A percentile compares a stretch with the other conserved stretches of the same genome.
phyloP scores from a whole-genome alignment of 768 basidiomycete species.

The Kondoa malvinella region DNA sequence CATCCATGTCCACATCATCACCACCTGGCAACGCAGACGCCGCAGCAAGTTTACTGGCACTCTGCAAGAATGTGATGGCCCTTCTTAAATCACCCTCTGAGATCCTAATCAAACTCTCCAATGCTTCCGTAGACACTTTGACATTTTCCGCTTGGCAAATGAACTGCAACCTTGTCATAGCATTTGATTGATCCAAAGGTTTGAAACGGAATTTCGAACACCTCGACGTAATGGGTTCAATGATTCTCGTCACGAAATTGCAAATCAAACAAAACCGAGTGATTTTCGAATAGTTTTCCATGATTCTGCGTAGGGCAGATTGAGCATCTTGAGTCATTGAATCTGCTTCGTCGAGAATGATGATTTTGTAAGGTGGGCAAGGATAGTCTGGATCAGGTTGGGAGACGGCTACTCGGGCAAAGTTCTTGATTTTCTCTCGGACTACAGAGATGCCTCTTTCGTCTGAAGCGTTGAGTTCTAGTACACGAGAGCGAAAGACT shows the following conservation, averaged over 20 bases:
- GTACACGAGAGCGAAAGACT: slow-evolving; percentile 75
- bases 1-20: slow-evolving; percentile 42
- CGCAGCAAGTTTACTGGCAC: slow-evolving; percentile 67
- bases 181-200: slow-evolving; percentile 63
- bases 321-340: slow-evolving; percentile 99
- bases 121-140: slow-evolving; percentile 37
- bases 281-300: slow-evolving; percentile 96
- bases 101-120: slow-evolving; percentile 55
- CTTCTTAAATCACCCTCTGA: slow-evolving; percentile 88
- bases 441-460: slow-evolving; percentile 95
- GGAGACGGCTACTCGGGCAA: slow-evolving; percentile 42
- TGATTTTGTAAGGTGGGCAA: slow-evolving; percentile 94
- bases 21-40: too few relatives aligned
- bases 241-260: slow-evolving; percentile 99
- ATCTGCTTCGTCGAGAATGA: slow-evolving; percentile 96
- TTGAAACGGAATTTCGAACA: slow-evolving; percentile 98
- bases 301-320: slow-evolving; percentile 87
- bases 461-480: slow-evolving; percentile 96
- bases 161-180: slow-evolving; percentile 53
- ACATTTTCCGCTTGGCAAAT: slow-evolving; percentile 67
- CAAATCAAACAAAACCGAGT: slow-evolving; percentile 96
- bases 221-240: slow-evolving; percentile 93
- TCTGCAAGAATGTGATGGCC: slow-evolving; percentile 93
- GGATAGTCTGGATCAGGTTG: slow-evolving; percentile 43
- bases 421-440: slow-evolving; percentile 94